phyloP scores from a whole-genome alignment of 164 flowering plant genomes.

The Litsea cubeba region DNA sequence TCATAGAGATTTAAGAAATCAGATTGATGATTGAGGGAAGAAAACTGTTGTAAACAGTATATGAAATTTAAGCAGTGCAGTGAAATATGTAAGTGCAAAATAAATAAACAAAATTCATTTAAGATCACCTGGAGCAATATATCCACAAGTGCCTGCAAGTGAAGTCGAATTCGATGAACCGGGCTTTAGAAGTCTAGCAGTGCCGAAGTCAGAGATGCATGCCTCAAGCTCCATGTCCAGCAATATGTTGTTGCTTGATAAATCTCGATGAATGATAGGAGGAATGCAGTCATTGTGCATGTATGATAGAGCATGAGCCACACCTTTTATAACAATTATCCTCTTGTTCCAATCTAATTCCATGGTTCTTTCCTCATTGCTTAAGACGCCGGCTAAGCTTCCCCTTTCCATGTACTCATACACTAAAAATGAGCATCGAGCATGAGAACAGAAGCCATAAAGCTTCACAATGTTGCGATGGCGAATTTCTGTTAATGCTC shows the following conservation, averaged over 20 bases:
- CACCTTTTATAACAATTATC: not conserved
- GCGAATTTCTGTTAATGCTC: conserved; percentile 5
- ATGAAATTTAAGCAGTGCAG: no score
- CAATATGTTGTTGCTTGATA: conserved; percentile 2
- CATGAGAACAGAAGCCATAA: conserved; percentile 1
- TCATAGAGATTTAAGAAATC: no score
- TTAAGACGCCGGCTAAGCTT: conserved; percentile 1
- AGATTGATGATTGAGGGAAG: no score
- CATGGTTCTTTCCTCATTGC: not conserved
- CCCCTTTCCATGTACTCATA: conserved; percentile 8
- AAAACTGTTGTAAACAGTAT: no score
- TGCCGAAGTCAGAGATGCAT: conserved; percentile 6
- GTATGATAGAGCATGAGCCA: conserved; percentile 6
- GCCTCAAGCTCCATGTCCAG: conserved; percentile 3
- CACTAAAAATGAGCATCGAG: not conserved
- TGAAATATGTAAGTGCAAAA: no score
- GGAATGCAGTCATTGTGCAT: conserved; percentile 1
- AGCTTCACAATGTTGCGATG: conserved; percentile 11
- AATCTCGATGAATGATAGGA: conserved; percentile 2
- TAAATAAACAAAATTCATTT: not conserved
- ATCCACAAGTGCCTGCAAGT: conserved; percentile 1
- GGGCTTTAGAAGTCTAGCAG: not conserved
- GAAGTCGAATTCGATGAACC: conserved; percentile 2
- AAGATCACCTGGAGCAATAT: conserved; percentile 1
- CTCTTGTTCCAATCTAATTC: conserved; percentile 4